Conservation (phyloP, 83 land plant genomes). For the Picea abies region DNA sequence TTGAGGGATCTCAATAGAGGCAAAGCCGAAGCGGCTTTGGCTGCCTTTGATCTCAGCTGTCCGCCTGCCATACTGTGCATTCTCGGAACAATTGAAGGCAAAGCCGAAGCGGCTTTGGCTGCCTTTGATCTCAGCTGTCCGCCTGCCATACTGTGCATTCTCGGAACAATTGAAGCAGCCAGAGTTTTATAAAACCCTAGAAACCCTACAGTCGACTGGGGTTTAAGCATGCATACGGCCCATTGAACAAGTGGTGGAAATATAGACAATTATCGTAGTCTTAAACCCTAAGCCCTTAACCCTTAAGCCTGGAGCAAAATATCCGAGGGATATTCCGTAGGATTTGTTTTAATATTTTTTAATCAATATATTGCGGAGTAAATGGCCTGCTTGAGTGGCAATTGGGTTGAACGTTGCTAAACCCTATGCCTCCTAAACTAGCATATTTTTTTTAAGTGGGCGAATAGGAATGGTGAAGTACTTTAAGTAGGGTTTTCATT, state of each 20-base stretch:
- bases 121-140: neutral
- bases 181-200: neutral
- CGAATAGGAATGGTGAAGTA: no score
- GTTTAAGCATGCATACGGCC: neutral
- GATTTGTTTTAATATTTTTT: no score
- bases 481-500: no score
- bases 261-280: neutral
- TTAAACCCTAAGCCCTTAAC: neutral
- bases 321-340: neutral
- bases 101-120: neutral
- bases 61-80: neutral
- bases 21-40: neutral
- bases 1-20: neutral
- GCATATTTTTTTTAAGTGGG: no score
- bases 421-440: no score
- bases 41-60: neutral
- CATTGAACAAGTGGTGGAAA: neutral
- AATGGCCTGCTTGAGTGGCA: no score
- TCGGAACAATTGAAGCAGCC: neutral
- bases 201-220: neutral
- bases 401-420: no score
- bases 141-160: neutral
- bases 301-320: neutral
- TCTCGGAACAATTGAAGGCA: neutral
- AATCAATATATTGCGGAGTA: no score